A percentile compares a stretch with the other conserved stretches of the same genome.
Conservation (phyloP, 75 land plant genomes). For the Cryptomeria japonica region DNA sequence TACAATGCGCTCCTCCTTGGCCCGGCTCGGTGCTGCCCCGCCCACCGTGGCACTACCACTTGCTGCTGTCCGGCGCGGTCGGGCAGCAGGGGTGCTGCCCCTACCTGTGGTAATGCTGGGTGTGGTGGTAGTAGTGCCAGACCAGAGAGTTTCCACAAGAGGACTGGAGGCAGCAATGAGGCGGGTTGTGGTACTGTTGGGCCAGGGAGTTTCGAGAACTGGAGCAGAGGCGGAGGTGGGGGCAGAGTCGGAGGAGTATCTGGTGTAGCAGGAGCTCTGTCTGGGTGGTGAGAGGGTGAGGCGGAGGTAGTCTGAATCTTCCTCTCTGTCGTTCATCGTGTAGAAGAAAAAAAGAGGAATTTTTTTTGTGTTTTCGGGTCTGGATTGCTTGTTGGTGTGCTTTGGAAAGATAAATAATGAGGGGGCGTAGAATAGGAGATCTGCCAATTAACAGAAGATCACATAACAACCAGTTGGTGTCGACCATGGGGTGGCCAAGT, state of each 20-base stretch:
- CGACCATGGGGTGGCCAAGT: neutral
- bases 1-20: constrained; percentile 17
- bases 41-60: neutral
- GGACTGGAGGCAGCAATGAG: neutral
- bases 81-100: neutral
- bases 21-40: neutral
- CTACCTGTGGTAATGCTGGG: too few species aligned
- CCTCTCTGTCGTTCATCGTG: neutral
- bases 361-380: too few species aligned
- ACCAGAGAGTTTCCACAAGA: neutral
- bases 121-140: too few species aligned
- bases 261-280: neutral
- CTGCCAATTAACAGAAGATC: neutral
- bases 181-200: neutral
- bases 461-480: neutral
- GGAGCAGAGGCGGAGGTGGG: too few species aligned
- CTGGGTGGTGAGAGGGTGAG: neutral
- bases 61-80: neutral
- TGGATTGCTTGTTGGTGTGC: neutral
- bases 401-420: neutral
- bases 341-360: neutral
- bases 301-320: neutral
- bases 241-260: neutral
- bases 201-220: neutral
- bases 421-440: neutral